Evolutionary conservation across 805 yeast species (phyloP).

Genomic region (Ogataea trehalophila): DNA sequence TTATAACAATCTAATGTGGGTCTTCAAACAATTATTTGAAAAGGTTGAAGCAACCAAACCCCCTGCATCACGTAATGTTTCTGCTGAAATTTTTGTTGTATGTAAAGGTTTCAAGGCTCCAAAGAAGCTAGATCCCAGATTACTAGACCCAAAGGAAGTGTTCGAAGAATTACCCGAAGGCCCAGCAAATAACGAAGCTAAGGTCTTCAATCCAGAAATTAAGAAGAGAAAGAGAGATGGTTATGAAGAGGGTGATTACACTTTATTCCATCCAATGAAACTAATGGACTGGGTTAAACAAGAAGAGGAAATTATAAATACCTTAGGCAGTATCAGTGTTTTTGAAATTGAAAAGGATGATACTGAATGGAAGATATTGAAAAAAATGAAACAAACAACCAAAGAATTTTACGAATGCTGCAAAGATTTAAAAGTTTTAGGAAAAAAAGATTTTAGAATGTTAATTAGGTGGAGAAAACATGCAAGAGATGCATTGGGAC

Average conservation of each 20-base stretch:
- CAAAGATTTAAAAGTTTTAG: constrained; percentile 88
- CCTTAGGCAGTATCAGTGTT: constrained; percentile 68
- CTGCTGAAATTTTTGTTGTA: constrained; percentile 98
- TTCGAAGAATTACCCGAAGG: constrained; percentile 85
- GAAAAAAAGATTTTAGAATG: constrained; percentile 86
- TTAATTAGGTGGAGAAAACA: constrained; percentile 85
- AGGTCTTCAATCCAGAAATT: constrained; percentile 91
- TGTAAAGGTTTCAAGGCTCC: constrained; percentile 97
- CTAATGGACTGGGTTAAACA: constrained; percentile 72
- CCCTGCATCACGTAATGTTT: constrained; percentile 97
- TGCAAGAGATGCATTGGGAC: constrained; percentile 72
- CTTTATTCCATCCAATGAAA: constrained; percentile 63
- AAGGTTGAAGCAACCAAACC: constrained; percentile 99
- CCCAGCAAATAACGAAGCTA: constrained; percentile 78
- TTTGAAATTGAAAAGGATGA: constrained; percentile 59
- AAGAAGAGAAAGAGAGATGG: constrained; percentile 90
- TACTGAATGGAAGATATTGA: constrained; percentile 67
- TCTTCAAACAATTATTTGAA: constrained; percentile 90
- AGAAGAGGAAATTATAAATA: constrained; percentile 76
- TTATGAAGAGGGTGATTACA: constrained; percentile 90
- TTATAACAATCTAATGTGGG: constrained; percentile 96
- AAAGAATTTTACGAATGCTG: constrained; percentile 76
- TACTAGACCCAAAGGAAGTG: constrained; percentile 87
- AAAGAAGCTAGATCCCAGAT: constrained; percentile 85
- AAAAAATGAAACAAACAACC: constrained; percentile 71